These are phyloP conservation scores for Collybia mongolica DNA, from an alignment of 768 basidiomycete genomes.

Conservation along the genomic window DNA sequence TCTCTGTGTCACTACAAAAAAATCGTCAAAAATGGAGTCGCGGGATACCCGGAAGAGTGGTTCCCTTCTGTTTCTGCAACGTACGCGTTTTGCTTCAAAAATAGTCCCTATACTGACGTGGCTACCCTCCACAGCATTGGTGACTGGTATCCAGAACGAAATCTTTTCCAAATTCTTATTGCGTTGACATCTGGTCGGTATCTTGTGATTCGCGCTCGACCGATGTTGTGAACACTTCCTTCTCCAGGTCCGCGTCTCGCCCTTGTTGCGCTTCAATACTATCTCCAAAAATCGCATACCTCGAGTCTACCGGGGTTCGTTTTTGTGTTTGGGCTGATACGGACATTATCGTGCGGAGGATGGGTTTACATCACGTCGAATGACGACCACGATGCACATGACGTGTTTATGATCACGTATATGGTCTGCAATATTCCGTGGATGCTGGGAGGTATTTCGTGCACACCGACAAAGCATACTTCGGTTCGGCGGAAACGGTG, in stretches of 20 bases:
- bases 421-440: constrained; percentile 84
- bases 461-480: constrained; percentile 42
- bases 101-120: not conserved
- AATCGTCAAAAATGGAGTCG: constrained; percentile 83
- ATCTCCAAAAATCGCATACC: constrained; percentile 43
- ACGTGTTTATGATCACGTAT: constrained; percentile 85
- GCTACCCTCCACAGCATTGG: constrained; percentile 57
- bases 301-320: constrained; percentile 51
- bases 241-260: constrained; percentile 71
- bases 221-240: not conserved
- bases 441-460: constrained; percentile 74
- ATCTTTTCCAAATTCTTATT: constrained; percentile 84
- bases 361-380: constrained; percentile 90
- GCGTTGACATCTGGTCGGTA: constrained; percentile 72
- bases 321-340: constrained; percentile 59
- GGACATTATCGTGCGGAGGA: constrained; percentile 83
- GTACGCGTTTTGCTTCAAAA: constrained; percentile 36
- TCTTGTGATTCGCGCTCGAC: not conserved
- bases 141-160: constrained; percentile 88
- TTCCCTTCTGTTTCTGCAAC: constrained; percentile 88
- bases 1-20: constrained; percentile 75
- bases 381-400: constrained; percentile 83
- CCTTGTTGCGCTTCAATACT: constrained; percentile 63
- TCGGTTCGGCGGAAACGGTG: constrained; percentile 55
- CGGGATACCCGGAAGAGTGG: constrained; percentile 85